Evolutionary conservation across 257 asterid species (phyloP).

Genomic region (Penstemon eatonii): DNA sequence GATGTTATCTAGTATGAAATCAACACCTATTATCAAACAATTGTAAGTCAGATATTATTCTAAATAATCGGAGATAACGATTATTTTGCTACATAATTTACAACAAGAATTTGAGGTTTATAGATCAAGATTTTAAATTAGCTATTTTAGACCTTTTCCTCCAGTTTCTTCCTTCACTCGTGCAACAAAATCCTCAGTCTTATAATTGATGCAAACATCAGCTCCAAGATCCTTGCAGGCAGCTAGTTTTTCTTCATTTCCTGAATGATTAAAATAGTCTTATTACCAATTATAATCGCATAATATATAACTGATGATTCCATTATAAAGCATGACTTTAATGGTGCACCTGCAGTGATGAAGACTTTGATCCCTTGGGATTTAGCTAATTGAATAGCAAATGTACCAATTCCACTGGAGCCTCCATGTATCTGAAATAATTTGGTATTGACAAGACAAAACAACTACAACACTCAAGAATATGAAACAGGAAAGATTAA

Average conservation of each 20-base stretch:
- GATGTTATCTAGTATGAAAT: constrained; percentile 79
- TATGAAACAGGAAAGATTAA: not conserved
- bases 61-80: not conserved
- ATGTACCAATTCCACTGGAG: constrained; percentile 97
- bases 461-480: not conserved
- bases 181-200: constrained; percentile 83
- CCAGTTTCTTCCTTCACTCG: constrained; percentile 93
- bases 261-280: constrained; percentile 36
- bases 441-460: too few relatives aligned
- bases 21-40: constrained; percentile 63
- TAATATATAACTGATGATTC: not conserved
- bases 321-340: constrained; percentile 15
- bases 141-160: constrained; percentile 60
- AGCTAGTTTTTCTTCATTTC: constrained; percentile 86
- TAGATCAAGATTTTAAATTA: not conserved
- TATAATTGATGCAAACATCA: constrained; percentile 92
- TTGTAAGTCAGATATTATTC: constrained; percentile 8
- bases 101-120: constrained; percentile 10
- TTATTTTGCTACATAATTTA: not conserved
- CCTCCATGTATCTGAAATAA: constrained; percentile 89
- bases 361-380: constrained; percentile 71
- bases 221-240: constrained; percentile 96
- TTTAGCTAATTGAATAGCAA: constrained; percentile 93
- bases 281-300: not conserved
- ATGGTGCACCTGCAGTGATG: constrained; percentile 80